These are phyloP conservation scores for Eucalyptus viminalis DNA, from an alignment of 345 rosid genomes.

Conservation along the genomic window DNA sequence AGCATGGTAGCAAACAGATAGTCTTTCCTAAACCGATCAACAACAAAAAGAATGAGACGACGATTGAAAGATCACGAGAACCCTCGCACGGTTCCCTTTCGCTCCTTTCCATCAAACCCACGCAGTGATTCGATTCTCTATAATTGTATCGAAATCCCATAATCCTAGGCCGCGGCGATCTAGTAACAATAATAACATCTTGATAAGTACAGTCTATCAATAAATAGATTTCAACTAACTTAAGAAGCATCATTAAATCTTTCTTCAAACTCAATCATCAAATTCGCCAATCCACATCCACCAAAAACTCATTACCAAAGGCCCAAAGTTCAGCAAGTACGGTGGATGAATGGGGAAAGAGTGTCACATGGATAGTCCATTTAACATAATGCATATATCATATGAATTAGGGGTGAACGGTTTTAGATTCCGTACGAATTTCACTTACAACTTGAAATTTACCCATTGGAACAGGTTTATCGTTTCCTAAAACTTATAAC, in stretches of 20 bases:
- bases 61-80: background rate
- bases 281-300: background rate
- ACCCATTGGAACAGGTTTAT: too few species aligned
- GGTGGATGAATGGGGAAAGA: background rate
- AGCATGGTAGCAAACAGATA: background rate
- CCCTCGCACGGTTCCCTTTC: background rate
- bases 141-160: background rate
- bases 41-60: background rate
- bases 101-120: background rate
- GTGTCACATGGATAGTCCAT: background rate
- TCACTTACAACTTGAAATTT: too few species aligned
- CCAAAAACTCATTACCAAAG: background rate
- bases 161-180: background rate
- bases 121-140: background rate
- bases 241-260: background rate
- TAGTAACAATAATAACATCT: background rate
- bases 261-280: background rate
- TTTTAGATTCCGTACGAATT: too few species aligned
- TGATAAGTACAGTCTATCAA: background rate
- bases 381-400: background rate
- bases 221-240: background rate
- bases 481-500: accelerated
- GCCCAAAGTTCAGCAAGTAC: background rate
- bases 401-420: background rate
- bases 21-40: background rate